Base-by-base conservation (phyloP, 441 rosid species). In the Croton laevigatus region DNA sequence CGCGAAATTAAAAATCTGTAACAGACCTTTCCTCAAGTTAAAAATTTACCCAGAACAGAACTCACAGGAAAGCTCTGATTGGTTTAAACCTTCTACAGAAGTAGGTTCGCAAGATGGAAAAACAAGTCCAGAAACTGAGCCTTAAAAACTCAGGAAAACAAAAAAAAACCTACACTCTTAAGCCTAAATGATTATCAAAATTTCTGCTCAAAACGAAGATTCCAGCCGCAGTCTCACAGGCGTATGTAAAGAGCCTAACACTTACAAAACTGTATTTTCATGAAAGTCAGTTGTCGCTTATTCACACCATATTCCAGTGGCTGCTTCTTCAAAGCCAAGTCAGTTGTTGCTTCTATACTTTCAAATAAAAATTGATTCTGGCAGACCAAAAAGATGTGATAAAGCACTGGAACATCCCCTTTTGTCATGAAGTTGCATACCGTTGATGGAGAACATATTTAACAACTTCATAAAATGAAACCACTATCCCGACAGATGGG, bases 401-500 rank as follows among this genome's bases (percentile, higher is more conserved):
- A 12, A 10, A 16, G 51, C 22, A 53, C 37, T 16, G 44, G n/a
- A 27, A 10, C 32, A 27, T n/a, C 32, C 27, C 44, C 11, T 3
- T 14, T 53, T 44, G 59, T 55, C 45, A 68, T 9, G 84, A 80
- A 62, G 83, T 27, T 42, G 80, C 71, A 57, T 79, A 75, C 5
- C 60, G 88, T 63, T 74, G 77, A 74, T 87, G 91, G 66, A 95
- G 80, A 69, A 68, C 84, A 73, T 89, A 81, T 81, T 95, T 95
- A 74, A 86, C 96, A 48, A 91, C 98, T 75, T 93, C 99, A 65
- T 95, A 95, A 73, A 88, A 95, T 0, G 99, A 95, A 22, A 95
- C 94, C 64, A 95, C 98, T 17, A 95, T 95, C 79, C 98, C 99
- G 34, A 95, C 99, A 0, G 99, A 95, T 71, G 98, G 99, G 23